Base-by-base conservation (phyloP, 768 basidiomycete species). In the Dentipellis sp. region DNA sequence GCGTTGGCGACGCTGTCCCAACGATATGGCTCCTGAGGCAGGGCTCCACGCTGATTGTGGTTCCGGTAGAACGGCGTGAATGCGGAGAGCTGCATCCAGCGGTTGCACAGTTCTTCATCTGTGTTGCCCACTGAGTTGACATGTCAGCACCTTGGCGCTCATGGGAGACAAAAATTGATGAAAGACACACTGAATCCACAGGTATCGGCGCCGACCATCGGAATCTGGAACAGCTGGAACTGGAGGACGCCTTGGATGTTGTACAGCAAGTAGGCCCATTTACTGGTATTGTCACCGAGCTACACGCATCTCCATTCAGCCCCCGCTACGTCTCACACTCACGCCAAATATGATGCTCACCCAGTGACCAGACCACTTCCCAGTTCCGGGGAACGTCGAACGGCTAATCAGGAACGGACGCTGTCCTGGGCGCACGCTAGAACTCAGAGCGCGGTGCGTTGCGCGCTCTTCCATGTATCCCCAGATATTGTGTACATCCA, bases 51-150 rank as follows among this genome's bases (percentile, higher is more conserved):
- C 35, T 74, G 68, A 59, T 88, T 88, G 67, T 91, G 90, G 66
- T 91, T 92, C 52, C 89, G 75, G 67, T 81, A 90, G 74, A 92
- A 92, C 5, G 89, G 89, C 23, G 78, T 78, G 66, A 91, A 91
- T 1, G 88, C 89, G 3, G 85, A 76, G n/a, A 91, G 76, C 66
- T 86, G 83, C 88, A 88, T 90, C 90, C 90, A 92, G 16, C 90
- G 78, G 59, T 83, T 84, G 69, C 87, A 88, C 10, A 92, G 75
- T 66, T 91, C 88, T 67, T 91, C 89, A 61, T 88, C 80, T 8
- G 84, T 83, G 66, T 91, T 89, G 2, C 73, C 79, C 58, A 38
- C 66, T 74, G 56, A 65, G 29, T 29, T 3, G 6, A 66, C 50
- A 37, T 6, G 6, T 55, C 52, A 36, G 59, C 59, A 10, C 39